These are phyloP conservation scores for Aspergillus haitiensis DNA, from an alignment of 495 filamentous ascomycete genomes.

Conservation along the genomic window DNA sequence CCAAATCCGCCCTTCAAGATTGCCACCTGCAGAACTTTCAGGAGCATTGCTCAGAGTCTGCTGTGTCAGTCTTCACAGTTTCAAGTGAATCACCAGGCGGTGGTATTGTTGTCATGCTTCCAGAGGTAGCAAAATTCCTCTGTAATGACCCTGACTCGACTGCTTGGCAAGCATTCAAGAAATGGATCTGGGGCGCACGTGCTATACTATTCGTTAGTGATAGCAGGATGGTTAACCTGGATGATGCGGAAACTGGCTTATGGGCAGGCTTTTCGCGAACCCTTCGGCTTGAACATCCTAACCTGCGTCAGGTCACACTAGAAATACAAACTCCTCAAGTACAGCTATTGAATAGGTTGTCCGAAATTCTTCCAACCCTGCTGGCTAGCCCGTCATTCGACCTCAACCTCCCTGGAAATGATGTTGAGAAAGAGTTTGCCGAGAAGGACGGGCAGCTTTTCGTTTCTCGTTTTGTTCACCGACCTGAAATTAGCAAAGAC, in stretches of 20 bases:
- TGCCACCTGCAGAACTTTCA: not conserved
- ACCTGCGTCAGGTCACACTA: conserved; percentile 9
- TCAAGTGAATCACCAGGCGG: not conserved
- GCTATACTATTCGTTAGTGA: conserved; percentile 14
- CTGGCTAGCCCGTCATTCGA: conserved; percentile 10
- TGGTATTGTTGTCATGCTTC: conserved; percentile 15
- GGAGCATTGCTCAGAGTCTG: not conserved
- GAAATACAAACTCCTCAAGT: conserved; percentile 13
- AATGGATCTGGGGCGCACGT: conserved; percentile 9
- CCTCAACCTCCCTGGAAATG: not conserved
- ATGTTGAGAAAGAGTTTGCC: conserved; percentile 16
- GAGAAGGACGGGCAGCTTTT: conserved; percentile 16
- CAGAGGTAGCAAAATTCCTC: conserved; percentile 11
- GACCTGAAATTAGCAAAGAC: conserved; percentile 9
- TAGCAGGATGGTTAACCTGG: conserved; percentile 7
- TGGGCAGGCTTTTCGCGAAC: conserved; percentile 9
- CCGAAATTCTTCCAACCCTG: conserved; percentile 5
- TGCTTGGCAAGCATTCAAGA: conserved; percentile 7
- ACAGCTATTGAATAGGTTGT: conserved; percentile 1
- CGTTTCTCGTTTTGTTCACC: conserved; percentile 10
- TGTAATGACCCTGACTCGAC: conserved; percentile 1
- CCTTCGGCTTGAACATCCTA: conserved; percentile 12
- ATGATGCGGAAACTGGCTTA: conserved; percentile 13
- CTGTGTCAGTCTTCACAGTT: not conserved
- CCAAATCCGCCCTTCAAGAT: not conserved